Evolutionary conservation across 2,329 filamentous ascomycete species (phyloP).

Genomic region (Colletotrichum nymphaeae): DNA sequence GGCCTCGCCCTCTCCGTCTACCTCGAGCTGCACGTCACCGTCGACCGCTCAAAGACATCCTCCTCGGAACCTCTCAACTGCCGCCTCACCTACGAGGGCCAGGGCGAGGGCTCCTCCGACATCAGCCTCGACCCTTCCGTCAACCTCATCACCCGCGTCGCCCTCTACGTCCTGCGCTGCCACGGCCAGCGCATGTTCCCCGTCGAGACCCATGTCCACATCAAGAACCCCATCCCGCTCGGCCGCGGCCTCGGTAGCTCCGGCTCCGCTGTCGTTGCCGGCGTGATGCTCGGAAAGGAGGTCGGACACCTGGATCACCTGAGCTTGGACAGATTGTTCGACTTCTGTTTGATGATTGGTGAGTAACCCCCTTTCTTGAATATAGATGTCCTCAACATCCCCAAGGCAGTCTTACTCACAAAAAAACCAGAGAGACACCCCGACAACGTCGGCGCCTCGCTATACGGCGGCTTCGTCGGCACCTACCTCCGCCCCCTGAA

Average conservation of each 20-base stretch:
- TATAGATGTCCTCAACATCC: no score
- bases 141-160: constrained; percentile 94
- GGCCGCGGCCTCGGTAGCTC: constrained; percentile 95
- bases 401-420: neutral
- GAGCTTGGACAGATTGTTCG: constrained; percentile 84
- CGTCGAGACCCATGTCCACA: constrained; percentile 87
- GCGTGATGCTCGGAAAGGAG: constrained; percentile 92
- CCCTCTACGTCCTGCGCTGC: constrained; percentile 93
- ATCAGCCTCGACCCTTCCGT: constrained; percentile 86
- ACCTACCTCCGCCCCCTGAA: constrained; percentile 95
- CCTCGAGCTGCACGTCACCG: constrained; percentile 87
- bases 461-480: constrained; percentile 96
- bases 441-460: constrained; percentile 93
- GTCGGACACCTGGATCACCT: constrained; percentile 78
- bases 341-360: constrained; percentile 98
- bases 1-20: constrained; percentile 94
- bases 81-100: constrained; percentile 88
- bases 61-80: constrained; percentile 82
- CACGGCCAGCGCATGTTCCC: constrained; percentile 89
- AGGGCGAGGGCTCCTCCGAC: constrained; percentile 75
- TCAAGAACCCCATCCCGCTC: constrained; percentile 94
- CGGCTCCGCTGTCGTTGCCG: constrained; percentile 93
- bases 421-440: constrained; percentile 77
- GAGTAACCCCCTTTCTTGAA: constrained; percentile 39
- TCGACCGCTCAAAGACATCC: constrained; percentile 67